A percentile compares a stretch with the other conserved stretches of the same genome.
These are phyloP conservation scores for Taiozyma sp. DNA, from an alignment of 1,139 yeast species.

Conservation along the genomic window DNA sequence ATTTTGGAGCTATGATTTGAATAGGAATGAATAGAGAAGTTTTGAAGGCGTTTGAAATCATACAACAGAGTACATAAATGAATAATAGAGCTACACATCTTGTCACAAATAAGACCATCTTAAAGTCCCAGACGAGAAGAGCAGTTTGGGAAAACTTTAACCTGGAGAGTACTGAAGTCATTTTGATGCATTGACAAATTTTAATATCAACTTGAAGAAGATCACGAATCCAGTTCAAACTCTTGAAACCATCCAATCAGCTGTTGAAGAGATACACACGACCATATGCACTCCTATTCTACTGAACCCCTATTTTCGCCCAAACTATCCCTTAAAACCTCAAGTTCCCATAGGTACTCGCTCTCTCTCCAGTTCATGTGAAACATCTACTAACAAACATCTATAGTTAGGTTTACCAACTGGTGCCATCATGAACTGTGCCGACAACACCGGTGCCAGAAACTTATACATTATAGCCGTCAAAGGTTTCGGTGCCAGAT, in stretches of 20 bases:
- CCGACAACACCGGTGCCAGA: constrained; percentile 99
- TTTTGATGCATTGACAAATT: too few species aligned
- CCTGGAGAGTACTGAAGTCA: too few species aligned
- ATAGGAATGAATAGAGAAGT: neutral
- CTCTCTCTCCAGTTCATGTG: neutral
- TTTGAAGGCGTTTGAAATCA: neutral
- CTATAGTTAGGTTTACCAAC: constrained; percentile 94
- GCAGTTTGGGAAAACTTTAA: too few species aligned
- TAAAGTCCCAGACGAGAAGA: too few species aligned
- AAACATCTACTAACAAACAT: constrained; percentile 27
- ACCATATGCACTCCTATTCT: too few species aligned
- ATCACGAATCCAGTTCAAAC: too few species aligned
- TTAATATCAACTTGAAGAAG: too few species aligned
- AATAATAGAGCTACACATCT: neutral
- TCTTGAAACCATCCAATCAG: too few species aligned
- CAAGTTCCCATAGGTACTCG: neutral
- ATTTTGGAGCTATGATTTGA: neutral
- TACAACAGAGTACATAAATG: neutral
- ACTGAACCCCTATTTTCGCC: neutral
- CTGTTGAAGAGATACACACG: too few species aligned
- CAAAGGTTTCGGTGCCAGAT: constrained; percentile 99
- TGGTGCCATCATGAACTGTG: constrained; percentile 99
- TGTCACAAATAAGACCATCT: neutral
- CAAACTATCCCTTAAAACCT: neutral
- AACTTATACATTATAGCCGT: constrained; percentile 98